These are phyloP conservation scores for Gracilariopsis chorda DNA, from an alignment of 23 red algal species.

Conservation along the genomic window DNA sequence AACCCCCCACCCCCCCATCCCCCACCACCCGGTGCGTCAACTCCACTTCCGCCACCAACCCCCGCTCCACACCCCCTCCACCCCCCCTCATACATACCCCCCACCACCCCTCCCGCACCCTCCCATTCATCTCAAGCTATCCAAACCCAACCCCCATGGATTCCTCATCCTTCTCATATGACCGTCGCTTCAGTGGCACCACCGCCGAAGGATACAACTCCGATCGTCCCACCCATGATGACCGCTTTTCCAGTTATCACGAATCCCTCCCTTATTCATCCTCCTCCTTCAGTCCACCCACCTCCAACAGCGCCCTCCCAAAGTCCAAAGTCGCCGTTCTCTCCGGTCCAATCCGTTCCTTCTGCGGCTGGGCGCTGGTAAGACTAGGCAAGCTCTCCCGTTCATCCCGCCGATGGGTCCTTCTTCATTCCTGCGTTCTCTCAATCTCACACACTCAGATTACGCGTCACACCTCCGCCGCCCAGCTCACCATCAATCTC, in stretches of 20 bases:
- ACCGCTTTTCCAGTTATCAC: slow-evolving; percentile 1
- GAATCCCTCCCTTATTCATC: background rate
- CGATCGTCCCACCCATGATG: background rate
- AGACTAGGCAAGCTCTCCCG: slow-evolving; percentile 12
- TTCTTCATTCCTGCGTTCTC: slow-evolving; percentile 23
- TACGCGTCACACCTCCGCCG: slow-evolving; percentile 1
- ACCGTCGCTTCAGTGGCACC: background rate
- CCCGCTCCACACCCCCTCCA: background rate
- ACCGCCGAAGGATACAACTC: background rate
- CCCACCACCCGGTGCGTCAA: background rate
- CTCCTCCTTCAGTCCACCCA: slow-evolving; percentile 12
- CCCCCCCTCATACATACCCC: background rate
- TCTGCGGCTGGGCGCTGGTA: slow-evolving; percentile 56
- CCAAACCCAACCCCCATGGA: background rate
- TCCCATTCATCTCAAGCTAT: background rate
- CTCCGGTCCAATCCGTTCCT: slow-evolving; percentile 54
- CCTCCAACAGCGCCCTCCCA: background rate
- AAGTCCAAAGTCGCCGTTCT: slow-evolving; percentile 54
- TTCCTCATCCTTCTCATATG: background rate
- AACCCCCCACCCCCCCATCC: background rate
- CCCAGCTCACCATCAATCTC: background rate
- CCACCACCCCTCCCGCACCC: background rate
- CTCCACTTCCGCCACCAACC: background rate
- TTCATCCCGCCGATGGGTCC: slow-evolving; percentile 40
- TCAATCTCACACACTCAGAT: background rate